Evolutionary conservation across 371 early-diverging fungal genomes (phyloP).

Genomic region (Mortierella sp.): DNA sequence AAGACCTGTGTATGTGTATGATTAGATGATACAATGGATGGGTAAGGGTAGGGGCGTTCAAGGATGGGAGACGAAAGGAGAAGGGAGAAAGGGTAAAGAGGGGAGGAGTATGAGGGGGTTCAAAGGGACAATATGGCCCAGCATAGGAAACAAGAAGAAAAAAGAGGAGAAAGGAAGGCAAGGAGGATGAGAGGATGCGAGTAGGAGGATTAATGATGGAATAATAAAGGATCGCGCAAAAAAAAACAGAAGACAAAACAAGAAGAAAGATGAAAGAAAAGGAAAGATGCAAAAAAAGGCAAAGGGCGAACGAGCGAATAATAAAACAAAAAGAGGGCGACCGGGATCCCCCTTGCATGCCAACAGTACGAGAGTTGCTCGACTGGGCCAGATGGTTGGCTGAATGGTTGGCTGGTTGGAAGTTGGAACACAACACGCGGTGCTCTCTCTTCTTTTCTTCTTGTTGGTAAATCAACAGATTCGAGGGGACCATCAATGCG

Average conservation of each 20-base stretch:
- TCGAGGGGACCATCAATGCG: not conserved
- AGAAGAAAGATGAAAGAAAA: not conserved
- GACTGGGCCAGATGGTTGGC: no score
- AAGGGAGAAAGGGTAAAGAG: not conserved
- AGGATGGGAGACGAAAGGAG: not conserved
- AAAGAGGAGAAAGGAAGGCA: not conserved
- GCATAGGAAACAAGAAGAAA: not conserved
- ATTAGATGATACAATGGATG: conserved; percentile 2
- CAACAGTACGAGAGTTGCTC: not conserved
- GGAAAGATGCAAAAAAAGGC: not conserved
- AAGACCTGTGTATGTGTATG: not conserved
- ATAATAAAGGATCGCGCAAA: not conserved
- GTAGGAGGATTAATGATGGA: not conserved
- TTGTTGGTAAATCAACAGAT: not conserved
- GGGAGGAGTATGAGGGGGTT: not conserved
- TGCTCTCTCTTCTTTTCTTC: not conserved
- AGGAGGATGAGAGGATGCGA: not conserved
- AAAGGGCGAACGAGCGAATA: not conserved
- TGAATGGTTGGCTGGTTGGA: not conserved
- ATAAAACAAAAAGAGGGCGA: not conserved
- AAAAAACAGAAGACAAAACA: not conserved
- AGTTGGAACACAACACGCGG: not conserved
- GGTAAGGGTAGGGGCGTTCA: conserved; percentile 8
- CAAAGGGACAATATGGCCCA: not conserved
- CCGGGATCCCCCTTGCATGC: conserved; percentile 7